Evolutionary conservation across 2,329 filamentous ascomycete species (phyloP), one percentile per base, ranked within the genome.

Genomic region (Cladophialophora yegresii): DNA sequence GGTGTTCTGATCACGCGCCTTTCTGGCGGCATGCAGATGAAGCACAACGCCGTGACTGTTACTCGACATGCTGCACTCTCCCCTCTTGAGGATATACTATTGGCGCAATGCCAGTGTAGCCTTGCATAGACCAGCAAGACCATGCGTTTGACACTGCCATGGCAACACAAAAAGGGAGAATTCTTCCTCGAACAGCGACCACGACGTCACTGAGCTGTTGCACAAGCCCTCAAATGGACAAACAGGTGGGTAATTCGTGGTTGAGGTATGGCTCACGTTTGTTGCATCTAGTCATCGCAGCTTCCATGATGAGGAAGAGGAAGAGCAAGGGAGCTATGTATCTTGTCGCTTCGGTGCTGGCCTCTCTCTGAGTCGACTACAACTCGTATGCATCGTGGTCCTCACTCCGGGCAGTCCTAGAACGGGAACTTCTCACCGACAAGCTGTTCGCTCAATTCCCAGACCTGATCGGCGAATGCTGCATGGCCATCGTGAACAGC

Each of bases 371-470:
- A 5, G 33, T 36, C 33, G 33, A 36, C 12, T 40, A 40, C 36
- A 16, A 40, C 16, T 13, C 1, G 13, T 40, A 13, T n/a, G 13
- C 36, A n/a, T 43, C 13, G 16, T n/a, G 36, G 7, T 20, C 3
- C 47, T 23, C 28, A 54, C 5, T 12, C 51, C n/a, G n/a, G n/a
- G n/a, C 51, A 3, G 5, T 9, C 12, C 28, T 45, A 59, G 20
- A 67, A 59, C 20, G 53, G 36, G 28, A 81, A 80, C 40, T 75
- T 72, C 58, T 77, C 71, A 1, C 74, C 75, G 2, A 81, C 77
- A 23, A 81, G 67, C 58, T 77, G 72, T 70, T 83, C 81, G 53
- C 79, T 82, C 51, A 82, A 66, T 57, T 75, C 75, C 80, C 80
- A 83, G 36, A 82, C 64, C 57, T 74, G 77, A 43, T 80, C 77